Conservation (phyloP, 2,329 filamentous ascomycete genomes). For the Fusarium xylarioides region DNA sequence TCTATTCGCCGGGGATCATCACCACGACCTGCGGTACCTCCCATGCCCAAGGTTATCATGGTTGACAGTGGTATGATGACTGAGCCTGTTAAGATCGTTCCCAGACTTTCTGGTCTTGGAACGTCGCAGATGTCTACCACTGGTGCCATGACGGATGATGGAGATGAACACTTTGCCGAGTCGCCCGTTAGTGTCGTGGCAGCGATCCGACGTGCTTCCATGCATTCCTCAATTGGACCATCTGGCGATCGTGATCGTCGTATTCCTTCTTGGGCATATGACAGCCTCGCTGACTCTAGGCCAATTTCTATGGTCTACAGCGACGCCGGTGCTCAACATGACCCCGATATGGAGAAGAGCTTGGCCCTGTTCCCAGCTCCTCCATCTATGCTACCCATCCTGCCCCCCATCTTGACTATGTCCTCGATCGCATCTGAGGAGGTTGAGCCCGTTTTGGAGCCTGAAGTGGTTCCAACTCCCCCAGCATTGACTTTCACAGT, state of each 20-base stretch:
- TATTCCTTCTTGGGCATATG: slow-evolving; percentile 38
- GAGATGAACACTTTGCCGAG: slow-evolving; percentile 28
- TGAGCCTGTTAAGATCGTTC: slow-evolving; percentile 59
- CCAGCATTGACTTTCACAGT: slow-evolving; percentile 47
- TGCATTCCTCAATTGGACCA: slow-evolving; percentile 52
- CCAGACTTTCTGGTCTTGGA: slow-evolving; percentile 18
- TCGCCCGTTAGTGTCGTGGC: slow-evolving; percentile 43
- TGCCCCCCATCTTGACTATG: slow-evolving; percentile 52
- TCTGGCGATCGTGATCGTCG: slow-evolving; percentile 37
- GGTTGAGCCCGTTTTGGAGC: slow-evolving; percentile 55
- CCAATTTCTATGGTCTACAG: slow-evolving; percentile 63
- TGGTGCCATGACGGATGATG: slow-evolving; percentile 17
- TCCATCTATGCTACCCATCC: slow-evolving; percentile 53
- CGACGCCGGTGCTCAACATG: slow-evolving; percentile 62
- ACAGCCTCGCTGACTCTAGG: slow-evolving; percentile 46
- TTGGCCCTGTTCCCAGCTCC: slow-evolving; percentile 65
- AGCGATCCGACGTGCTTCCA: slow-evolving; percentile 51
- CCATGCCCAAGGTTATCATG: slow-evolving; percentile 63
- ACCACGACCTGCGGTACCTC: slow-evolving; percentile 60
- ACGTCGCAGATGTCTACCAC: slow-evolving; percentile 12
- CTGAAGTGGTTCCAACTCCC: slow-evolving; percentile 43
- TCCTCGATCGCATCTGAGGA: slow-evolving; percentile 56
- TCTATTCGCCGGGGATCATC: slow-evolving; percentile 56
- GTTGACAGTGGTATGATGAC: slow-evolving; percentile 70
- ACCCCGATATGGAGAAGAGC: slow-evolving; percentile 60